Conservation (phyloP, 495 filamentous ascomycete genomes). For the Penicillium simplicissimum region DNA sequence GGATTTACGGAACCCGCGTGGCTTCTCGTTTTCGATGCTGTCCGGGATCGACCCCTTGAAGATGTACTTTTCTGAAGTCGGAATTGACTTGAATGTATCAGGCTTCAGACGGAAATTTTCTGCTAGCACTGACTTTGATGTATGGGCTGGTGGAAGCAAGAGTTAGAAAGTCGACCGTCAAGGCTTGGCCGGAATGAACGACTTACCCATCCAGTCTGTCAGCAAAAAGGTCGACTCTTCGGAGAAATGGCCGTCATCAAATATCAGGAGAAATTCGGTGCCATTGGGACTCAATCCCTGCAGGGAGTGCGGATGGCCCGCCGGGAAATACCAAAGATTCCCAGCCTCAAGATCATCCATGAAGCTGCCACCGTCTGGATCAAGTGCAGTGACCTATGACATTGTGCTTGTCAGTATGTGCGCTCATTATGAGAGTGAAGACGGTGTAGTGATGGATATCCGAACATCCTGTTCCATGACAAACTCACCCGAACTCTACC, state of each 20-base stretch:
- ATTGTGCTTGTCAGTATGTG: not conserved
- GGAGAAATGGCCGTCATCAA: conserved; percentile 67
- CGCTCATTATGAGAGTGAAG: not conserved
- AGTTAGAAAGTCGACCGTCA: not conserved
- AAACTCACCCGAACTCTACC: conserved; percentile 45
- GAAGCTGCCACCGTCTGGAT: conserved; percentile 67
- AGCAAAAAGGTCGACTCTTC: conserved; percentile 71
- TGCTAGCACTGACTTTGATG: conserved; percentile 60
- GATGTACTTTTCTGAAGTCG: conserved; percentile 66
- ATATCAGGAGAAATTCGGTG: conserved; percentile 70
- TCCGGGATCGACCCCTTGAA: conserved; percentile 61
- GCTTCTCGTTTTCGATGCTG: conserved; percentile 48
- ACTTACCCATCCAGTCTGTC: conserved; percentile 62
- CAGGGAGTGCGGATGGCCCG: conserved; percentile 67
- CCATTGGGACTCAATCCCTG: conserved; percentile 66
- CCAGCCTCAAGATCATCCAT: conserved; percentile 69
- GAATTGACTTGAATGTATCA: conserved; percentile 57
- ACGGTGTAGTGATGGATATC: not conserved
- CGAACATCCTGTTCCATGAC: not conserved
- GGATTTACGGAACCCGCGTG: conserved; percentile 54
- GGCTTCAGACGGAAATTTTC: conserved; percentile 66
- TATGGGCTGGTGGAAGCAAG: conserved; percentile 49
- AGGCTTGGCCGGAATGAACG: not conserved
- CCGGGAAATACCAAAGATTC: conserved; percentile 77
- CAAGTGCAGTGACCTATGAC: conserved; percentile 56